phyloP scores from a whole-genome alignment of 225 moss, liverwort and hornwort genomes.

The Antitrichia curtipendula region DNA sequence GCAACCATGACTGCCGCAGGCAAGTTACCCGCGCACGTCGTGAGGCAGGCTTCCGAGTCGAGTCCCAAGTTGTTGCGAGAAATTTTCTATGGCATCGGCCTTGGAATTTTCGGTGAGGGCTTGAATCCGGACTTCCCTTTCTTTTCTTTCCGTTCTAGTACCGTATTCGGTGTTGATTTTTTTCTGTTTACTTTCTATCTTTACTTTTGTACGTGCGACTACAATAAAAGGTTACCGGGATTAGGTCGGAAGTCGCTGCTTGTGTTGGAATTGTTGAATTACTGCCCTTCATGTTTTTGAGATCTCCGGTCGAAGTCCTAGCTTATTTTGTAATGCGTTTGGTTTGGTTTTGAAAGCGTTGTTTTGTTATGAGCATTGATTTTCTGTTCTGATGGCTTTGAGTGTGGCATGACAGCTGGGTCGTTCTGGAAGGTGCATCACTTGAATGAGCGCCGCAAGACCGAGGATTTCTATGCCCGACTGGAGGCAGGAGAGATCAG shows the following conservation, averaged over 20 bases:
- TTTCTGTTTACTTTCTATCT: too few species aligned
- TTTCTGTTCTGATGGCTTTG: background rate
- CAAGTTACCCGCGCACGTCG: slow-evolving; percentile 28
- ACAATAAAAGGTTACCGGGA: background rate
- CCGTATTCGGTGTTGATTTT: background rate
- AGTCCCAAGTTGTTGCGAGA: slow-evolving; percentile 11
- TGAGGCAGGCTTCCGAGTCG: slow-evolving; percentile 4
- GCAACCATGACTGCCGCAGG: slow-evolving; percentile 12
- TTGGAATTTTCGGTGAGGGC: slow-evolving; percentile 15
- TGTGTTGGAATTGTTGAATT: background rate
- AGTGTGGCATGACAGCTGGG: background rate
- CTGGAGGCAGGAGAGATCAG: slow-evolving; percentile 41
- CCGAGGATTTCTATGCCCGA: slow-evolving; percentile 27
- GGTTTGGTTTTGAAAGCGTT: background rate
- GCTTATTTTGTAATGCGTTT: background rate
- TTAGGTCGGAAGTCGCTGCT: background rate
- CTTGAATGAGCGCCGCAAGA: slow-evolving; percentile 36
- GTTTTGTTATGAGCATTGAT: background rate
- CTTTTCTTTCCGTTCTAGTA: too few species aligned
- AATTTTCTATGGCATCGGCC: slow-evolving; percentile 19
- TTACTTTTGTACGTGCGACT: background rate
- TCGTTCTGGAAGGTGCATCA: slow-evolving; percentile 41
- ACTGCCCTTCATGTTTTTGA: background rate
- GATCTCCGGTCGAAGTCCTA: background rate
- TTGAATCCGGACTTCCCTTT: background rate